Evolutionary conservation across 108 stramenopile genomes (phyloP), one percentile per base, ranked within the genome.

Genomic region (Thalassiosira profunda): DNA sequence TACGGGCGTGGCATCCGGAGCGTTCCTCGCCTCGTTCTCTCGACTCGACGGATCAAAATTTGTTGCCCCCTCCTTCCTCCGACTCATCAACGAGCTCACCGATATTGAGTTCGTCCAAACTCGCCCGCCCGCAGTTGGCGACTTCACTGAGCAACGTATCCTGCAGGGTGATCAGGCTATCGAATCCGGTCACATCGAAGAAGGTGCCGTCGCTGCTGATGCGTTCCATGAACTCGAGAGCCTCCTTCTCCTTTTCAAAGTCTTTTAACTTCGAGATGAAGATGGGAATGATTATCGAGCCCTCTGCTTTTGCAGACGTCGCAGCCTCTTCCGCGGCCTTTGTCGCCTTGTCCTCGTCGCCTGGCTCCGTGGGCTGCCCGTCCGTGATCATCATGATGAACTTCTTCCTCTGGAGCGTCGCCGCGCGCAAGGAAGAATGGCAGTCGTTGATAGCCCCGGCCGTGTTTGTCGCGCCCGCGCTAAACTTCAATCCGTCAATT

Each of bases 111-210:
- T n/a, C n/a, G n/a, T n/a, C n/a, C n/a, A n/a, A n/a, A n/a, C n/a
- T n/a, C n/a, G n/a, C n/a, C n/a, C n/a, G n/a, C n/a, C n/a, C n/a
- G n/a, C n/a, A n/a, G n/a, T n/a, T n/a, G n/a, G 72, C 63, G 8
- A 74, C 72, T 57, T 74, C 57, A 42, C 65, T 42, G 20, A 74
- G 40, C 72, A 74, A 65, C 11, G 31, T 47, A 21, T 74, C 64
- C 24, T 66, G 56, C 48, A 74, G 45, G 34, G 41, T 74, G 2
- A 46, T 43, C 20, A 74, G 25, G 14, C 54, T 45, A 15, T 41
- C 73, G 61, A 74, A 74, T 26, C 45, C 64, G 10, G 38, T 60
- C 35, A 74, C 73, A 66, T 74, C 73, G 44, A 74, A 74, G 26
- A 74, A 63, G 25, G 59, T 35, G 4, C 63, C 72, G 48, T 74